Conservation (phyloP, 1,139 yeast species). For the Sugiyamaella neomexicana region DNA sequence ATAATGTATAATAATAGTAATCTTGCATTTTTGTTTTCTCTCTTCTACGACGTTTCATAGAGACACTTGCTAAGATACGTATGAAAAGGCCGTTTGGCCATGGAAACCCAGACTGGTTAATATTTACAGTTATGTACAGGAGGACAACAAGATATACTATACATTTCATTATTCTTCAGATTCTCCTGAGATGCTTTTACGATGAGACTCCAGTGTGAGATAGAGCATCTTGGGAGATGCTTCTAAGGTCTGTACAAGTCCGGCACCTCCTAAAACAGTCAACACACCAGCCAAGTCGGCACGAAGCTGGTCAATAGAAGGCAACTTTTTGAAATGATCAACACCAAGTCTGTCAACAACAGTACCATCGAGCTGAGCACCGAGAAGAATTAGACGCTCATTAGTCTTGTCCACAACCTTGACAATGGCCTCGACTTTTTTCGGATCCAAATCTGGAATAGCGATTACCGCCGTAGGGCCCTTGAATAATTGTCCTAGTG, state of each 20-base stretch:
- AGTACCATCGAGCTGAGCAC: slow-evolving; percentile 73
- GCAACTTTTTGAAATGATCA: slow-evolving; percentile 67
- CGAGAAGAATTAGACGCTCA: slow-evolving; percentile 76
- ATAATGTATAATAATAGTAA: slow-evolving; percentile 34
- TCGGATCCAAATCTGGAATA: slow-evolving; percentile 70
- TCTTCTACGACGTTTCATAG: neutral
- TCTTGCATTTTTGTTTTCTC: neutral
- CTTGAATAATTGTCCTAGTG: slow-evolving; percentile 63
- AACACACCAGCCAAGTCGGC: slow-evolving; percentile 84
- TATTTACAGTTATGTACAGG: slow-evolving; percentile 11
- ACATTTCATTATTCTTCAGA: slow-evolving; percentile 4
- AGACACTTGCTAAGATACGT: no score
- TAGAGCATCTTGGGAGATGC: slow-evolving; percentile 65
- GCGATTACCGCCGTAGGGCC: slow-evolving; percentile 90
- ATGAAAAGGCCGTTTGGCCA: no score
- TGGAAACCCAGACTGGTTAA: neutral
- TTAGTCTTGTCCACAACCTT: slow-evolving; percentile 61
- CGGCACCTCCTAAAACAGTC: slow-evolving; percentile 83
- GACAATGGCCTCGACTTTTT: slow-evolving; percentile 58
- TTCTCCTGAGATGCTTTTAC: slow-evolving; percentile 41
- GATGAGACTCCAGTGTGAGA: slow-evolving; percentile 67
- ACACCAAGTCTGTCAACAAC: slow-evolving; percentile 57
- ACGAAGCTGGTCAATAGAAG: slow-evolving; percentile 68
- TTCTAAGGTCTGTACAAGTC: slow-evolving; percentile 79
- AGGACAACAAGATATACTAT: slow-evolving; percentile 1